These are phyloP conservation scores for Cymbopogon citratus DNA, from an alignment of 176 grass and related monocot species.

Conservation along the genomic window DNA sequence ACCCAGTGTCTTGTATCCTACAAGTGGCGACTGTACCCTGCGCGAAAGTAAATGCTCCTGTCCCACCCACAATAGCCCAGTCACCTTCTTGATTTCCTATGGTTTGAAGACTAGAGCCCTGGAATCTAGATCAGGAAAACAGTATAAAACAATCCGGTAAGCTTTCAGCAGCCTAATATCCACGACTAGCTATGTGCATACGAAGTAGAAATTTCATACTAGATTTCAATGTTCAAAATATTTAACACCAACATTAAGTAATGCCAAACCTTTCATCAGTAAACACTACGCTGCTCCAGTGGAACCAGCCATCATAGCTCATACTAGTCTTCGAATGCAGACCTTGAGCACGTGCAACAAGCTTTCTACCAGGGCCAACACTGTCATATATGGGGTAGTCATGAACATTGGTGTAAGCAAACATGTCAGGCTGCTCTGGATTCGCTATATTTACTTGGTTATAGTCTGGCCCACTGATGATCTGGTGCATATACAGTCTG, in stretches of 20 bases:
- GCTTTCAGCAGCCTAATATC: too few relatives aligned
- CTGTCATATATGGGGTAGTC: background rate
- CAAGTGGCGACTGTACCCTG: background rate
- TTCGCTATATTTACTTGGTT: background rate
- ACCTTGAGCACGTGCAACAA: background rate
- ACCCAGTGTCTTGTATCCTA: background rate
- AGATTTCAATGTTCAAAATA: too few relatives aligned
- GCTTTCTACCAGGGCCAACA: background rate
- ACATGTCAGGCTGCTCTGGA: background rate
- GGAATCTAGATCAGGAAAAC: background rate
- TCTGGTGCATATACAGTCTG: background rate
- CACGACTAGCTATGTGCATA: too few relatives aligned
- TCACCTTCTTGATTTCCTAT: background rate
- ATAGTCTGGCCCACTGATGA: background rate
- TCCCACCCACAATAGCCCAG: background rate
- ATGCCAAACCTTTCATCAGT: background rate
- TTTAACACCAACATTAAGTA: background rate
- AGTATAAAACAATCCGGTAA: too few relatives aligned
- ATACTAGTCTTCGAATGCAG: background rate
- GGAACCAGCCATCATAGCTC: background rate
- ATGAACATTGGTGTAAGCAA: background rate
- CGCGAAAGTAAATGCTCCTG: background rate
- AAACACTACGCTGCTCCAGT: background rate
- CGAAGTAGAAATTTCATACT: too few relatives aligned
- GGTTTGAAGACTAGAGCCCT: background rate